phyloP scores from a whole-genome alignment of 192 early-diverging fungal species.

The Podila minutissima region DNA sequence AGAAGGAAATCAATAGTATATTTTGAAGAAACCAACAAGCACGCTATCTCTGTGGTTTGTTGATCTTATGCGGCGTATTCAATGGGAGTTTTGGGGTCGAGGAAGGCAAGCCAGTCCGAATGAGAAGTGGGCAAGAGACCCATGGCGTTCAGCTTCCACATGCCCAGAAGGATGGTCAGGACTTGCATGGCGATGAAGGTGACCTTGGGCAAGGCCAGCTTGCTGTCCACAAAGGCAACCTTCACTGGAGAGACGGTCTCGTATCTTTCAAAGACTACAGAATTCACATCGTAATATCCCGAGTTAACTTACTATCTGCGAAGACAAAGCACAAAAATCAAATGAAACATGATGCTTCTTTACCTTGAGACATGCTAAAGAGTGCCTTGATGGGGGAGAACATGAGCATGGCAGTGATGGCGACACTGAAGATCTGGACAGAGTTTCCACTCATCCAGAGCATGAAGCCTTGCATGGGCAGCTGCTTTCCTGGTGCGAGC shows the following conservation, averaged over 20 bases:
- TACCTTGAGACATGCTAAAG: constrained; percentile 73
- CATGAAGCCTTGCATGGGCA: constrained; percentile 99
- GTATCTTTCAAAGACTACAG: constrained; percentile 79
- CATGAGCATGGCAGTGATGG: constrained; percentile 97
- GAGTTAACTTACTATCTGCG: neutral
- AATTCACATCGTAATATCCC: neutral
- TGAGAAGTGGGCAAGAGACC: constrained; percentile 93
- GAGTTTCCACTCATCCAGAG: constrained; percentile 98
- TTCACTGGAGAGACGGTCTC: constrained; percentile 63
- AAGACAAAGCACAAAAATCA: neutral
- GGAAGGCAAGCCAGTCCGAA: constrained; percentile 97
- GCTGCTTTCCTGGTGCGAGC: constrained; percentile 85
- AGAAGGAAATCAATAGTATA: too few relatives aligned
- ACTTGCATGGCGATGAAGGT: constrained; percentile 87
- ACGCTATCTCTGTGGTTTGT: too few relatives aligned
- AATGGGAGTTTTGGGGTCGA: constrained; percentile 68
- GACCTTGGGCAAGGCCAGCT: constrained; percentile 81
- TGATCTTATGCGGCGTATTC: constrained; percentile 39
- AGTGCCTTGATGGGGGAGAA: constrained; percentile 85
- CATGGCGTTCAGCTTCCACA: constrained; percentile 95
- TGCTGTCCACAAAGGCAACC: constrained; percentile 55
- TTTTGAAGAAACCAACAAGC: too few relatives aligned
- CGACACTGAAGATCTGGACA: constrained; percentile 95
- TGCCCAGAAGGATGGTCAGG: constrained; percentile 81
- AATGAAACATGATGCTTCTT: neutral